These are phyloP conservation scores for Myochromella boudieri DNA, from an alignment of 768 basidiomycete species.

Conservation along the genomic window DNA sequence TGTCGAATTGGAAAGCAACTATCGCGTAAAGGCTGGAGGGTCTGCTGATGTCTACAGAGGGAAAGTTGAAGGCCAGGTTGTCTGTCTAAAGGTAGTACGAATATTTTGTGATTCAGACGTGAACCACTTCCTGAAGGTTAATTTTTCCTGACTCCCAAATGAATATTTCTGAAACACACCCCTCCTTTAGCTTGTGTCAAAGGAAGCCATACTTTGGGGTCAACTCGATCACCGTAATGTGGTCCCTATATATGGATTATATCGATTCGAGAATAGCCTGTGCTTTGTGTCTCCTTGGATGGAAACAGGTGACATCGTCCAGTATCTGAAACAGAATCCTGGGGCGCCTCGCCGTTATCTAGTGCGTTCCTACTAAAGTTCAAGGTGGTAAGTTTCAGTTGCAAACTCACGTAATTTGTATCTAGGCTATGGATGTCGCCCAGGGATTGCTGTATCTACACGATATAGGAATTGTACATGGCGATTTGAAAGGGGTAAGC, in stretches of 20 bases:
- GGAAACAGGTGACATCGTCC: slow-evolving; percentile 6
- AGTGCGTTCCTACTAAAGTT: not conserved
- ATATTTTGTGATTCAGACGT: not conserved
- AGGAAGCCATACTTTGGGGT: slow-evolving; percentile 8
- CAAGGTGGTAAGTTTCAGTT: not conserved
- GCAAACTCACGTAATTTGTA: not conserved
- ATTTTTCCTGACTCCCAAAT: not conserved
- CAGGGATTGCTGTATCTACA: slow-evolving; percentile 8
- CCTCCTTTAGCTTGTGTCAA: not conserved
- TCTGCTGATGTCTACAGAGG: slow-evolving; percentile 9
- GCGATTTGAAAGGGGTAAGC: slow-evolving; percentile 10
- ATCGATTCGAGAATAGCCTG: not conserved
- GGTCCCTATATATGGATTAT: slow-evolving; percentile 9
- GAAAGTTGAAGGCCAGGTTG: not conserved
- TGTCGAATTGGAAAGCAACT: not conserved
- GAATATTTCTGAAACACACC: not conserved
- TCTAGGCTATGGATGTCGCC: slow-evolving; percentile 4
- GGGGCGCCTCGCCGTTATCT: not conserved
- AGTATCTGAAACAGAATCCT: slow-evolving; percentile 2
- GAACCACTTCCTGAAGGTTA: not conserved
- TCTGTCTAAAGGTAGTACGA: not conserved
- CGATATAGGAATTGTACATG: slow-evolving; percentile 4
- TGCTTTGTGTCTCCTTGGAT: slow-evolving; percentile 13
- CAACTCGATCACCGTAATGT: slow-evolving; percentile 4
- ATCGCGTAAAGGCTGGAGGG: slow-evolving; percentile 3